Conservation (phyloP, 768 basidiomycete species). For the Suillus plorans region DNA sequence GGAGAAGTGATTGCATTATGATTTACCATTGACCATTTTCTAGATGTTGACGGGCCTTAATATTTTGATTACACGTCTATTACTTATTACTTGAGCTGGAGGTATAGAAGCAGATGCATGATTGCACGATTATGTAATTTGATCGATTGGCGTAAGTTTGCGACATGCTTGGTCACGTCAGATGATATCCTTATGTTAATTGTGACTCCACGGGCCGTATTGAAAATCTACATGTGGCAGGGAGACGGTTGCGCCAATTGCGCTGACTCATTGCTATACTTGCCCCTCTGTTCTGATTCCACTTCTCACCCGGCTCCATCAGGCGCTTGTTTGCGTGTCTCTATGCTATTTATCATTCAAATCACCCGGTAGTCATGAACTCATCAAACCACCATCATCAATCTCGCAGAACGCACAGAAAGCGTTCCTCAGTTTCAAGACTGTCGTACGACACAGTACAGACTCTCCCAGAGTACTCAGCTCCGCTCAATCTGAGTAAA, state of each 20-base stretch:
- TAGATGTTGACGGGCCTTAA: neutral
- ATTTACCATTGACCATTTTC: neutral
- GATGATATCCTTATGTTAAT: neutral
- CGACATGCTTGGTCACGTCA: neutral
- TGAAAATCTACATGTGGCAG: constrained; percentile 2
- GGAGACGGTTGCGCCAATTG: constrained; percentile 1
- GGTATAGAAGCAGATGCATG: neutral
- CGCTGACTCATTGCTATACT: constrained; percentile 9
- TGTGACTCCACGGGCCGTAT: neutral
- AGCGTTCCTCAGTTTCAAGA: constrained; percentile 54
- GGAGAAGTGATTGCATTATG: neutral
- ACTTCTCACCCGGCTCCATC: neutral
- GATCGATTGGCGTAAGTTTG: neutral
- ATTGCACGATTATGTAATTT: too few relatives aligned
- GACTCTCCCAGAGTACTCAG: constrained; percentile 61
- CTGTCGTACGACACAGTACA: constrained; percentile 67
- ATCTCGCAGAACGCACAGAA: constrained; percentile 47
- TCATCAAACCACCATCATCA: constrained; percentile 14
- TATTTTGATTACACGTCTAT: neutral
- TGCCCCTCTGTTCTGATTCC: constrained; percentile 10
- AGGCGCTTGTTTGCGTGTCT: neutral
- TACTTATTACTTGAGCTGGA: neutral
- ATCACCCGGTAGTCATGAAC: constrained; percentile 14
- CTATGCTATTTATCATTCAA: neutral
- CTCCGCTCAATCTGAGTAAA: constrained; percentile 29